Conservation (phyloP, 2,329 filamentous ascomycete genomes). For the Berkeleyomyces basicola region DNA sequence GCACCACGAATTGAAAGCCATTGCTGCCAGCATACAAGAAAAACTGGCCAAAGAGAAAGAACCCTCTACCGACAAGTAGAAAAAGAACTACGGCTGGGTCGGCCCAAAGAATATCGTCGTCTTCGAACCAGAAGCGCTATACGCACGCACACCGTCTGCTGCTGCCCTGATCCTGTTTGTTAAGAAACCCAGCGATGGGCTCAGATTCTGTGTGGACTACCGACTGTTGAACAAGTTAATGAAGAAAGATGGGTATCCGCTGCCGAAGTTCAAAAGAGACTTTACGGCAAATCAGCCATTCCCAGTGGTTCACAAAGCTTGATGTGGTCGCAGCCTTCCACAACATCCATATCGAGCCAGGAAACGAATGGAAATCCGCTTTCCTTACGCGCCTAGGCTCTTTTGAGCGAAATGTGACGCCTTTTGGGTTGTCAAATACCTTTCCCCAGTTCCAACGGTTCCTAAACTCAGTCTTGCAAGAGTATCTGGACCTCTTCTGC, state of each 20-base stretch:
- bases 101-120: neutral
- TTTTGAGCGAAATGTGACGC: neutral
- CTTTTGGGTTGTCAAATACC: neutral
- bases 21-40: too few relatives aligned
- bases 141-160: neutral
- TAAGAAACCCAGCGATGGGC: slow-evolving; percentile 18
- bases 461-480: neutral
- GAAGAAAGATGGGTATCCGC: slow-evolving; percentile 20
- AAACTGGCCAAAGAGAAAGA: neutral
- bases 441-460: neutral
- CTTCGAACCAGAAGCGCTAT: neutral
- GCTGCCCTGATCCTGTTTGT: slow-evolving; percentile 19
- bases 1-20: too few relatives aligned
- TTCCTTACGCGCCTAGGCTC: neutral
- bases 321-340: slow-evolving; percentile 17
- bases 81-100: neutral
- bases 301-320: slow-evolving; percentile 20
- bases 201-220: slow-evolving; percentile 23
- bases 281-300: slow-evolving; percentile 16
- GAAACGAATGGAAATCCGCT: neutral
- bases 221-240: slow-evolving; percentile 21
- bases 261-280: slow-evolving; percentile 21
- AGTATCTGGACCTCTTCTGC: neutral
- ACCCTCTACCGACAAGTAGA: neutral
- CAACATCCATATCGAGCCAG: neutral